Conservation (phyloP, 495 filamentous ascomycete genomes). For the Penicillium coffeae region DNA sequence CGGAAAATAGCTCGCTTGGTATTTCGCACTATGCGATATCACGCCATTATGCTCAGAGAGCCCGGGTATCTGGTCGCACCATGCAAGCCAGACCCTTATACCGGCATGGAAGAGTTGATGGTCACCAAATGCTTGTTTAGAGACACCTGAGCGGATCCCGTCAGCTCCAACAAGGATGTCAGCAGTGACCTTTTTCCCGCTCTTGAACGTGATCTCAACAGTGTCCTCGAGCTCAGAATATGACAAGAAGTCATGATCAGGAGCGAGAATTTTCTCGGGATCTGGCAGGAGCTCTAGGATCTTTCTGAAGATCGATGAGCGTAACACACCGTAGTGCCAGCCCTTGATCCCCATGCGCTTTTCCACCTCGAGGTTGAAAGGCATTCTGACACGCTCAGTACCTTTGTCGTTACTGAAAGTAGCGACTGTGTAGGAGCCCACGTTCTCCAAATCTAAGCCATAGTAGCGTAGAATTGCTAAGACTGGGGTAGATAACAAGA, state of each 20-base stretch:
- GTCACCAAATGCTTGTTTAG: slow-evolving; percentile 17
- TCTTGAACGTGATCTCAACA: slow-evolving; percentile 9
- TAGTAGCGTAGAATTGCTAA: slow-evolving; percentile 11
- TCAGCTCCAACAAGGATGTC: slow-evolving; percentile 18
- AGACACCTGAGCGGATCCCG: slow-evolving; percentile 14
- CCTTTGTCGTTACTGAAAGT: slow-evolving; percentile 7
- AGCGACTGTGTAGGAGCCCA: slow-evolving; percentile 11
- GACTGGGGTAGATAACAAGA: slow-evolving; percentile 6
- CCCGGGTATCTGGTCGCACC: slow-evolving; percentile 17
- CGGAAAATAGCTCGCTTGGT: slow-evolving; percentile 19
- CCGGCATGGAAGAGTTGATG: slow-evolving; percentile 12
- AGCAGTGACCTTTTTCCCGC: slow-evolving; percentile 7
- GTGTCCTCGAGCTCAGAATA: slow-evolving; percentile 7
- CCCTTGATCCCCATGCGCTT: slow-evolving; percentile 18
- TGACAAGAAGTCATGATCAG: slow-evolving; percentile 8
- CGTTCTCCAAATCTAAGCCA: slow-evolving; percentile 1
- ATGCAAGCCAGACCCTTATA: slow-evolving; percentile 17
- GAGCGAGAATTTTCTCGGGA: slow-evolving; percentile 6
- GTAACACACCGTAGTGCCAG: slow-evolving; percentile 19
- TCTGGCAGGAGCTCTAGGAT: slow-evolving; percentile 14
- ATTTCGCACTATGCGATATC: slow-evolving; percentile 12
- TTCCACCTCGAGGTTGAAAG: slow-evolving; percentile 16
- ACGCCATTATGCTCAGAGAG: slow-evolving; percentile 9
- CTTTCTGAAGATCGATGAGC: slow-evolving; percentile 17
- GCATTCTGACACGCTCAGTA: slow-evolving; percentile 11